Evolutionary conservation across 805 yeast genomes (phyloP).

Genomic region (Clavispora fructus): DNA sequence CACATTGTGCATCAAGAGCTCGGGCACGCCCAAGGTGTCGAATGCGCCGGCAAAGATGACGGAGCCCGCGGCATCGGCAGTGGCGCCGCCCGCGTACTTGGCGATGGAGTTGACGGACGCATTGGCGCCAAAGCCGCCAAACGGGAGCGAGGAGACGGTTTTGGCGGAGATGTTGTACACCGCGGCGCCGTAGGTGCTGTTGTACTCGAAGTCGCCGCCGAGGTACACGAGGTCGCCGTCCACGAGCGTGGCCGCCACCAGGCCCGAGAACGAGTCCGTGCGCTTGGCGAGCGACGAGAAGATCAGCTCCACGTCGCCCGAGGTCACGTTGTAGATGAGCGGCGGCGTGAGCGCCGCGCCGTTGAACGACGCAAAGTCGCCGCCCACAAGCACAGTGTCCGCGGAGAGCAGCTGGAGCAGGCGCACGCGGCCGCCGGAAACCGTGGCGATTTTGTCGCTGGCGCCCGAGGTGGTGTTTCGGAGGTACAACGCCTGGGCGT

Average conservation of each 20-base stretch:
- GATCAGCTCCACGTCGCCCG: constrained; percentile 19
- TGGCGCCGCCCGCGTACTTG: constrained; percentile 25
- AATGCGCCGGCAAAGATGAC: constrained; percentile 81
- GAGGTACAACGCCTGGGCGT: constrained; percentile 10
- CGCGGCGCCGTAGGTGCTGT: constrained; percentile 53
- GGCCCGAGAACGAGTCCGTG: constrained; percentile 21
- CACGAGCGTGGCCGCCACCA: constrained; percentile 32
- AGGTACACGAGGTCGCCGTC: constrained; percentile 52
- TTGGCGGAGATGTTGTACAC: constrained; percentile 50
- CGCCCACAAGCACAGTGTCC: constrained; percentile 28
- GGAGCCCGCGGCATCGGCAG: constrained; percentile 28
- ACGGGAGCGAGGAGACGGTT: constrained; percentile 48
- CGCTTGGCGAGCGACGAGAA: constrained; percentile 14
- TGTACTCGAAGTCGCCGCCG: constrained; percentile 71
- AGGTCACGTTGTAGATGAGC: constrained; percentile 29
- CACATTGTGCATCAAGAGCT: constrained; percentile 36
- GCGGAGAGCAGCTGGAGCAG: constrained; percentile 22
- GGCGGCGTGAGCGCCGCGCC: constrained; percentile 24
- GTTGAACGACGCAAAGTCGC: constrained; percentile 33
- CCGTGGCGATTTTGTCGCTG: constrained; percentile 18
- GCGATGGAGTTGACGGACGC: constrained; percentile 60
- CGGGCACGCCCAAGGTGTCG: constrained; percentile 50
- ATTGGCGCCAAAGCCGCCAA: constrained; percentile 67
- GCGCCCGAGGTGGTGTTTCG: constrained; percentile 9
- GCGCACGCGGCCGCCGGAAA: constrained; percentile 26